Conservation (phyloP, 1,139 yeast species). For the Diutina mesorugosa region DNA sequence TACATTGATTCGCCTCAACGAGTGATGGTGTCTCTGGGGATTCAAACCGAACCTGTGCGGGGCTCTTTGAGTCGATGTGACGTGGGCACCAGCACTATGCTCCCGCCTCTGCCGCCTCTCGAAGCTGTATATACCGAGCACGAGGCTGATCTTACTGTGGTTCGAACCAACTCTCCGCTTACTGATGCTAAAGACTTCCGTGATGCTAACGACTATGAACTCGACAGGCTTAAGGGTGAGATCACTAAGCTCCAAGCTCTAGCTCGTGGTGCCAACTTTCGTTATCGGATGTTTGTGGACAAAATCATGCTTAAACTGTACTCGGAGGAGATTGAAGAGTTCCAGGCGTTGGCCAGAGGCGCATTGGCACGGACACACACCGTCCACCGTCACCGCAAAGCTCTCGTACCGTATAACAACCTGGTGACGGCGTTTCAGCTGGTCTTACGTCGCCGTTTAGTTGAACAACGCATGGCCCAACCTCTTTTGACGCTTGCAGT, state of each 20-base stretch:
- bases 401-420: slow-evolving; percentile 13
- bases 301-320: slow-evolving; percentile 46
- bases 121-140: not conserved
- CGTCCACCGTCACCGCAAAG: slow-evolving; percentile 27
- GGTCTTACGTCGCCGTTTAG: slow-evolving; percentile 16
- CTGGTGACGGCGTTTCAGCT: slow-evolving; percentile 27
- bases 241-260: slow-evolving; percentile 43
- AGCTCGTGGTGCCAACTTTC: slow-evolving; percentile 50
- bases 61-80: not conserved
- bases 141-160: not conserved
- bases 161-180: not conserved
- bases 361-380: slow-evolving; percentile 19
- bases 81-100: not conserved
- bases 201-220: not conserved
- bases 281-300: slow-evolving; percentile 52
- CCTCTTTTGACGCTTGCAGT: not conserved
- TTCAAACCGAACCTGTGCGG: not conserved
- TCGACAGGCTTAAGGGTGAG: slow-evolving; percentile 6
- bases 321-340: slow-evolving; percentile 27
- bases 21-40: slow-evolving; percentile 1
- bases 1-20: not conserved
- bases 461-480: slow-evolving; percentile 3
- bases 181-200: not conserved
- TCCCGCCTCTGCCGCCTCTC: not conserved
- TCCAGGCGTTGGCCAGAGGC: slow-evolving; percentile 30